phyloP scores from a whole-genome alignment of 192 early-diverging fungal species.

The Mortierella antarctica region DNA sequence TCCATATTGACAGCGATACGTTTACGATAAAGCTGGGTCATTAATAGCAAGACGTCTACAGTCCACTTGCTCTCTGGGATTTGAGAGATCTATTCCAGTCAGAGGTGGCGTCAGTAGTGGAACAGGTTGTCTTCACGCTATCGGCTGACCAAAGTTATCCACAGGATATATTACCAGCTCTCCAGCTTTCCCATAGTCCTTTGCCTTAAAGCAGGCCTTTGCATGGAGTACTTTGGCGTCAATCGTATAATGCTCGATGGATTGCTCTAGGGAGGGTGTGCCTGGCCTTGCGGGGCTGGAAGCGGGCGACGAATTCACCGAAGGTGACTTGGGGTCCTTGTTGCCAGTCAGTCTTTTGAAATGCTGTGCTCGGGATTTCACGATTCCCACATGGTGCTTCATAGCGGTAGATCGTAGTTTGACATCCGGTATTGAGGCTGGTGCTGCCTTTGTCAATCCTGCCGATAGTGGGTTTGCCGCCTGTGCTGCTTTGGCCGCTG shows the following conservation, averaged over 20 bases:
- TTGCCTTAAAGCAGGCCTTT: slow-evolving; percentile 1
- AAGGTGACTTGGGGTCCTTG: too few relatives aligned
- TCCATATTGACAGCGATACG: not conserved
- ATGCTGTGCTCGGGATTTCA: not conserved
- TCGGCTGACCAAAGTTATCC: not conserved
- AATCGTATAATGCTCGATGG: not conserved
- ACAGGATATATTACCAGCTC: not conserved
- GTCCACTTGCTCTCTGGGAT: slow-evolving; percentile 21
- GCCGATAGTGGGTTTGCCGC: not conserved
- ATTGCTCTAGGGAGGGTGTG: too few relatives aligned
- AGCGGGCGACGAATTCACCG: too few relatives aligned
- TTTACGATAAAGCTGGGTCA: slow-evolving; percentile 8
- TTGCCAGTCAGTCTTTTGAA: not conserved
- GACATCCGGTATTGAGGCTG: slow-evolving; percentile 8
- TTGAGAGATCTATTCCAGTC: slow-evolving; percentile 6
- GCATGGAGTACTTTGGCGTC: slow-evolving; percentile 12
- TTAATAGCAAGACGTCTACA: slow-evolving; percentile 15
- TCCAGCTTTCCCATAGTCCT: slow-evolving; percentile 1
- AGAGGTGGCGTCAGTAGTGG: not conserved
- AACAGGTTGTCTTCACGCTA: not conserved
- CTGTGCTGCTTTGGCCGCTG: not conserved
- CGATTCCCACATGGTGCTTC: not conserved
- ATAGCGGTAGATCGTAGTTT: not conserved
- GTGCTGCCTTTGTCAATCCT: slow-evolving; percentile 1
- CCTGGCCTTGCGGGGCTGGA: too few relatives aligned